These are phyloP conservation scores for Cicer judaicum DNA, from an alignment of 306 rosid species.

Conservation along the genomic window DNA sequence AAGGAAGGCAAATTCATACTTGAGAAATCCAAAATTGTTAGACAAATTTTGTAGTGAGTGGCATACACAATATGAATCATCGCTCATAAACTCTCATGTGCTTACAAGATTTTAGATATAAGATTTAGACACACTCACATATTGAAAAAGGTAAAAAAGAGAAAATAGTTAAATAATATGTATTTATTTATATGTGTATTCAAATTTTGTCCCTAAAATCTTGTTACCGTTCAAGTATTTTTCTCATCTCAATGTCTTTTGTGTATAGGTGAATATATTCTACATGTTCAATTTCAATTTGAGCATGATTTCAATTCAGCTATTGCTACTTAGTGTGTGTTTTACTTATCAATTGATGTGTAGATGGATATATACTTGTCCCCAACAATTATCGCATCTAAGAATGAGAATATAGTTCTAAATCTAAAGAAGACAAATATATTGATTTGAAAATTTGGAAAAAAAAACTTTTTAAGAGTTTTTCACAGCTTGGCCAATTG, in stretches of 20 bases:
- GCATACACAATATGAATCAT: neutral
- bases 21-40: constrained; percentile 49
- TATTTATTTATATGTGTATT: no score
- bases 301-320: neutral
- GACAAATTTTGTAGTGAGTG: constrained; percentile 32
- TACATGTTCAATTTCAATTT: constrained; percentile 24
- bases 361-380: neutral
- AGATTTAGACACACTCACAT: no score
- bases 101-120: no score
- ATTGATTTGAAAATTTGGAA: neutral
- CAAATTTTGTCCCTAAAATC: no score
- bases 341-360: constrained; percentile 31
- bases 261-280: constrained; percentile 29
- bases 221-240: no score
- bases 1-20: constrained; percentile 56
- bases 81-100: no score
- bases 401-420: no score
- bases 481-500: constrained; percentile 85
- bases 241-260: neutral
- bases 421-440: neutral
- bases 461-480: no score
- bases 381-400: no score
- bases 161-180: no score
- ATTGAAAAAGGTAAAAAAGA: no score
- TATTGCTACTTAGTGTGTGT: neutral